phyloP scores from a whole-genome alignment of 179 eudicot genomes.

The Drosera spatulata region DNA sequence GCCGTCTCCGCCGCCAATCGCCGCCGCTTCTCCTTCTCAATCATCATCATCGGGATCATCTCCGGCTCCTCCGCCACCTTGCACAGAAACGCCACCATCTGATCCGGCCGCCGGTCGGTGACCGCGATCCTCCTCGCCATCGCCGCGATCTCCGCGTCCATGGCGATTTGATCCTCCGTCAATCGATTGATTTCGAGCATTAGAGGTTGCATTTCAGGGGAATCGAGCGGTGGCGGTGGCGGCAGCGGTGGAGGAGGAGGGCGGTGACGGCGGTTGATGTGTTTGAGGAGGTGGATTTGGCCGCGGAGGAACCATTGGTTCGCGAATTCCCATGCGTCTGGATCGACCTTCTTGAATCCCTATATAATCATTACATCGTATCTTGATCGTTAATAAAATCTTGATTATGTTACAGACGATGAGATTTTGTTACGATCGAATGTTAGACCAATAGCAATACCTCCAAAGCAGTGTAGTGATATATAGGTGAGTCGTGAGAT shows the following conservation, averaged over 20 bases:
- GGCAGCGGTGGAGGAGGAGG: constrained; percentile 1
- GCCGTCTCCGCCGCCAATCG: constrained; percentile 11
- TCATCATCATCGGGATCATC: constrained; percentile 45
- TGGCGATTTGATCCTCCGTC: constrained; percentile 47
- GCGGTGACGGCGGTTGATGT: constrained; percentile 43
- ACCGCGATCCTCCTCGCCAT: constrained; percentile 68
- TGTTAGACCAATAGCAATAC: neutral
- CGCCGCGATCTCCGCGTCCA: constrained; percentile 48
- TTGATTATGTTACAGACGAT: neutral
- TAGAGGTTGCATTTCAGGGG: constrained; percentile 29
- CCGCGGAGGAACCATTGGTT: constrained; percentile 80
- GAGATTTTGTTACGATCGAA: neutral
- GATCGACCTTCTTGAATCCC: constrained; percentile 89
- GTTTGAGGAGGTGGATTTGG: constrained; percentile 52
- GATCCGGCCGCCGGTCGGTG: constrained; percentile 78
- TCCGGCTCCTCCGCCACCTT: constrained; percentile 71
- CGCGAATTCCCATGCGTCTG: constrained; percentile 88
- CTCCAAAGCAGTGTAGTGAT: neutral
- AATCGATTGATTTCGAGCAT: constrained; percentile 44
- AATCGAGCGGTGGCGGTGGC: constrained; percentile 13
- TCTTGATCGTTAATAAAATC: neutral
- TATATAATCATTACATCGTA: neutral
- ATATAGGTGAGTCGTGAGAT: neutral
- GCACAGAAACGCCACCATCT: constrained; percentile 74
- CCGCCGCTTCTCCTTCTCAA: constrained; percentile 18